Base-by-base conservation (phyloP, 495 filamentous ascomycete species). In the Podospora pseudocomata region DNA sequence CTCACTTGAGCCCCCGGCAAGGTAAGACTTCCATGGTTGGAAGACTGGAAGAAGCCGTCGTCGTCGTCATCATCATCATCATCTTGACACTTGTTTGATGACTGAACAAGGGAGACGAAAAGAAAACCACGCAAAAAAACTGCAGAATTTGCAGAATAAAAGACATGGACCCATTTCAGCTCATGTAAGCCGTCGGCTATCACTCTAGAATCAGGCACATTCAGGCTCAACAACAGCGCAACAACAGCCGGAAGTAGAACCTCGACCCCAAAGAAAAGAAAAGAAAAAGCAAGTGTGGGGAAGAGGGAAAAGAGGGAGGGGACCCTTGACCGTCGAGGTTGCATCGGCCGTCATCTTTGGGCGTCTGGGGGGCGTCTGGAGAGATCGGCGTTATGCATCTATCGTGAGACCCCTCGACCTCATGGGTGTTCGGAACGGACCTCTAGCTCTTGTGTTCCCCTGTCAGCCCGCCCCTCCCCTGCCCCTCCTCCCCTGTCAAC, bases 171-270 rank as follows among this genome's bases (percentile, higher is more conserved):
- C n/a, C 55, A 58, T 19, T 1, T 58, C 55, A 58, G 55, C 55
- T 58, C 55, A 58, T 58, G 55, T 58, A 58, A 58, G 55, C 55
- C 23, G n/a, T 58, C 55, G 55, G 55, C n/a, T 26, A 26, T 58
- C 23, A 20, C n/a, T 19, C 55, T 18, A 23, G 18, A 19, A 58
- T 18, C 39, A 18, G 23, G 23, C 23, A 23, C 23, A 23, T 23
- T 23, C 23, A 23, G 39, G 39, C 39, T 49, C 39, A 49, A 49
- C 39, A 16, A 39, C 34, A 5, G 23, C 23, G 23, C 23, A 23
- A 39, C 34, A 39, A 49, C 39, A 49, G 15, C 39, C 39, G 39
- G 39, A 49, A 49, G 18, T 49, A 49, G 39, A 23, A 23, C 23
- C 23, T 23, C 23, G 23, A 23, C 23, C 23, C 23, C 23, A 23